These are phyloP conservation scores for Aspergillus nidulans DNA, from an alignment of 495 filamentous ascomycete genomes.

Conservation along the genomic window DNA sequence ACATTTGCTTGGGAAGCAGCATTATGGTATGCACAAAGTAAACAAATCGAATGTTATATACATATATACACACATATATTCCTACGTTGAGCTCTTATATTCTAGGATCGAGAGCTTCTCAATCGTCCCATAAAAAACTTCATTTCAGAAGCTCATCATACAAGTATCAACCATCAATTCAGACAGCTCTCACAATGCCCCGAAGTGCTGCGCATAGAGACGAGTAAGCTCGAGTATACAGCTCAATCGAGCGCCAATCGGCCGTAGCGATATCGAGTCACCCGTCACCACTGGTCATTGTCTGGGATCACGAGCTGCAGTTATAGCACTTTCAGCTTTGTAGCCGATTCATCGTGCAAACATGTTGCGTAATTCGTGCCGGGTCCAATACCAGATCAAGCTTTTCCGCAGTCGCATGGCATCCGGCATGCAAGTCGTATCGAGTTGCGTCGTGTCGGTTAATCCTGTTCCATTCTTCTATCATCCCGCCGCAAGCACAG, in stretches of 20 bases:
- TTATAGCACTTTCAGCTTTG: too few species aligned
- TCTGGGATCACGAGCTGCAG: too few species aligned
- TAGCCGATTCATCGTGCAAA: too few species aligned
- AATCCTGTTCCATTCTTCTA: neutral
- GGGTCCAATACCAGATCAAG: neutral
- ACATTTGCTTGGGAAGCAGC: too few species aligned
- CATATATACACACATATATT: neutral
- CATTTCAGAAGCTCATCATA: too few species aligned
- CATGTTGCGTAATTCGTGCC: too few species aligned
- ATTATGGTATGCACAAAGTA: too few species aligned
- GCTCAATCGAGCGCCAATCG: neutral
- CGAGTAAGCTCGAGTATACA: neutral
- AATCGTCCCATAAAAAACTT: neutral
- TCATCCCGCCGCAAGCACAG: slow-evolving; percentile 42
- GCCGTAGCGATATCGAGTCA: too few species aligned
- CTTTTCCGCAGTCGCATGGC: neutral
- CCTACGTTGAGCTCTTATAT: neutral
- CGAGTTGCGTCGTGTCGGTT: neutral
- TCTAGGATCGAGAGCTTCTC: neutral
- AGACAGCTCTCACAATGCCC: neutral
- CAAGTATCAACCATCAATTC: neutral
- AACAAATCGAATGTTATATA: too few species aligned
- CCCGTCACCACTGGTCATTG: too few species aligned
- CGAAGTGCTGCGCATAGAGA: neutral
- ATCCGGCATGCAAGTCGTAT: neutral